A percentile compares a stretch with the other conserved stretches of the same genome.
phyloP scores from a whole-genome alignment of 371 early-diverging fungal genomes.

The Actinomortierella ambigua region DNA sequence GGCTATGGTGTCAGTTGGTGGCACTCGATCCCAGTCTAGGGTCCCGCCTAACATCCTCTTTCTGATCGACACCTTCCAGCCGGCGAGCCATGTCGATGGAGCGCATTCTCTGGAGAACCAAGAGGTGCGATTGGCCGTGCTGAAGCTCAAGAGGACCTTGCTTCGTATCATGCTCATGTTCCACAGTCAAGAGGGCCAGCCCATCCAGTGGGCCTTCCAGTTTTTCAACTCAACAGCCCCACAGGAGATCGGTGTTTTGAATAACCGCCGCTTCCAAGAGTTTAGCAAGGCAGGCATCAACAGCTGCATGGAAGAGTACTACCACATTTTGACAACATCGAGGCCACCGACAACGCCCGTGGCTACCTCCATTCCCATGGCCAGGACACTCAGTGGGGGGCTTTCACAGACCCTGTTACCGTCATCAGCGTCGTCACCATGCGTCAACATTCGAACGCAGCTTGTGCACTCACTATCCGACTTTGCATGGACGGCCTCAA shows the following conservation, averaged over 20 bases:
- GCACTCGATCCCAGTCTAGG: slow-evolving; percentile 18
- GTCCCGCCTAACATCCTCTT: slow-evolving; percentile 32
- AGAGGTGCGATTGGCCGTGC: slow-evolving; percentile 8
- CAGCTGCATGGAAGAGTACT: slow-evolving; percentile 27
- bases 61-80: slow-evolving; percentile 33
- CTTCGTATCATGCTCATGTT: slow-evolving; percentile 33
- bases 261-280: slow-evolving; percentile 21
- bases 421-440: slow-evolving; percentile 12
- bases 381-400: neutral
- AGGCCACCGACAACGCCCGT: neutral
- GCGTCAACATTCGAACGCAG: slow-evolving; percentile 26
- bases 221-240: slow-evolving; percentile 29
- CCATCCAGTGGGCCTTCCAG: slow-evolving; percentile 40
- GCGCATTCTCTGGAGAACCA: neutral
- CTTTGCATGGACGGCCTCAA: slow-evolving; percentile 24
- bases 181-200: slow-evolving; percentile 30
- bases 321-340: slow-evolving; percentile 12
- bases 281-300: slow-evolving; percentile 13
- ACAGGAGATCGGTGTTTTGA: slow-evolving; percentile 24
- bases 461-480: slow-evolving; percentile 39
- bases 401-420: neutral
- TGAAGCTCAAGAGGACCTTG: slow-evolving; percentile 16
- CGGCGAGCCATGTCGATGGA: neutral
- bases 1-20: neutral
- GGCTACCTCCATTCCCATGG: neutral